These are phyloP conservation scores for Puccinia novopanici DNA, from an alignment of 1,284 basidiomycete species.

Conservation along the genomic window DNA sequence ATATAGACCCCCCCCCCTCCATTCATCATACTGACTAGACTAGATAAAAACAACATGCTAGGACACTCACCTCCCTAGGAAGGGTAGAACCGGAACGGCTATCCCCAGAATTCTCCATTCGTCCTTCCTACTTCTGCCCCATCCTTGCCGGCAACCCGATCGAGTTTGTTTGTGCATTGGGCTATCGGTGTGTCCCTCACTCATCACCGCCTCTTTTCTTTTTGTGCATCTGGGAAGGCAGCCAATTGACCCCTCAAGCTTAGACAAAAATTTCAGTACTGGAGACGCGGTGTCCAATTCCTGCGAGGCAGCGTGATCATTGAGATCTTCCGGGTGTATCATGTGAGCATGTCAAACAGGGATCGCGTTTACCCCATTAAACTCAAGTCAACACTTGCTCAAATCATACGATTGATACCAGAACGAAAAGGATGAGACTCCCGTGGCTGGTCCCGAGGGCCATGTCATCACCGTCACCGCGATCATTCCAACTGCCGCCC, in stretches of 20 bases:
- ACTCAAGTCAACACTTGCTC: no score
- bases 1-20: neutral
- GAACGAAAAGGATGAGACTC: conserved; percentile 13
- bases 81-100: conserved; percentile 46
- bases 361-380: no score
- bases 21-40: neutral
- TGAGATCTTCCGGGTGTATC: conserved; percentile 37
- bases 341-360: neutral
- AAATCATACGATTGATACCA: neutral
- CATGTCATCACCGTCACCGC: conserved; percentile 45
- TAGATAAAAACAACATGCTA: neutral
- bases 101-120: conserved; percentile 44
- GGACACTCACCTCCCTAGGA: conserved; percentile 35
- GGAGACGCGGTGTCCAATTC: conserved; percentile 30
- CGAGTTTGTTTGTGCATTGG: conserved; percentile 42
- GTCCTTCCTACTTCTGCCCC: conserved; percentile 37
- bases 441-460: neutral
- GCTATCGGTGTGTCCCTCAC: conserved; percentile 27
- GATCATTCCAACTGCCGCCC: conserved; percentile 35
- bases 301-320: conserved; percentile 29
- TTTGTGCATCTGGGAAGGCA: neutral
- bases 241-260: neutral
- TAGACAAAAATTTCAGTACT: conserved; percentile 38
- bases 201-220: no score
- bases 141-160: conserved; percentile 43